Conservation (phyloP, 164 flowering plant species). For the Stephania japonica region DNA sequence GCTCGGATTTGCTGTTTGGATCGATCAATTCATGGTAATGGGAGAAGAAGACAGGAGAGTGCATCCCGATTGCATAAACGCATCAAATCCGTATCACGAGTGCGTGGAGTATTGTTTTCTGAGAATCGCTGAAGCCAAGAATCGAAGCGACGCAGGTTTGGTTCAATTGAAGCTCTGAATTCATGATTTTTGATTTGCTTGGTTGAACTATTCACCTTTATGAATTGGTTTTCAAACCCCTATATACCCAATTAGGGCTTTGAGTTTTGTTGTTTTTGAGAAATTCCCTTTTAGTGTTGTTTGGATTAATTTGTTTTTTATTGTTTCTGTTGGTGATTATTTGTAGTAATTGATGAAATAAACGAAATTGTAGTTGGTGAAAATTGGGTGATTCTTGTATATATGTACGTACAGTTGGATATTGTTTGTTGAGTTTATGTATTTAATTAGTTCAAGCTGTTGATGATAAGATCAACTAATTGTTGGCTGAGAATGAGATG, state of each 20-base stretch:
- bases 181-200: not conserved
- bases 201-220: too few relatives aligned
- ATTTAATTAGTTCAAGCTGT: not conserved
- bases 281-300: too few relatives aligned
- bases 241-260: too few relatives aligned
- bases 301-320: not conserved
- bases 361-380: too few relatives aligned
- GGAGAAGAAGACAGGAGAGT: conserved; percentile 47
- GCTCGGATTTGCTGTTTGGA: not conserved
- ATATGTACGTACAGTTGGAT: too few relatives aligned
- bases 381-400: too few relatives aligned
- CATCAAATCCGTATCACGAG: conserved; percentile 78
- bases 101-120: conserved; percentile 74
- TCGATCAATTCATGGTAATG: conserved; percentile 20
- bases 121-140: conserved; percentile 58
- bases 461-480: not conserved
- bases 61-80: conserved; percentile 77
- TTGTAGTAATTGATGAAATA: too few relatives aligned
- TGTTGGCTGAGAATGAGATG: too few relatives aligned
- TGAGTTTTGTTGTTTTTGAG: too few relatives aligned
- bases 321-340: too few relatives aligned
- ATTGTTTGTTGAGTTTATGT: too few relatives aligned
- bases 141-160: conserved; percentile 30
- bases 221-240: too few relatives aligned
- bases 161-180: not conserved